Percentiles rank a stretch among this genome's conserved stretches.
These are phyloP conservation scores for Paramecium bursaria DNA, from an alignment of 73 alveolate species.

Conservation along the genomic window DNA sequence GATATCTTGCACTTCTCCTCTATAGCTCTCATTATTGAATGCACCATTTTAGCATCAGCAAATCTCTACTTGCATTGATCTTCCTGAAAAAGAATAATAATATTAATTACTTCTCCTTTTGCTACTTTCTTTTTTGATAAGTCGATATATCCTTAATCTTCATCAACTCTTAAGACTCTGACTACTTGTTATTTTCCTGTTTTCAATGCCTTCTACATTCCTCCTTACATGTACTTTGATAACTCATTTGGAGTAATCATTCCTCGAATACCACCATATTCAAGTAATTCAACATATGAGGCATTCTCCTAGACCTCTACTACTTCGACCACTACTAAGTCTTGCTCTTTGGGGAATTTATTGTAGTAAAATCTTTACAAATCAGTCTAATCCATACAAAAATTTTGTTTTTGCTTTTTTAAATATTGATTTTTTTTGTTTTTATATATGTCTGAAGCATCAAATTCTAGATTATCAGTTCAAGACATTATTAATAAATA, in stretches of 20 bases:
- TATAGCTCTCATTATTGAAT: slow-evolving; percentile 84
- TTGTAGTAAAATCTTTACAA: slow-evolving; percentile 92
- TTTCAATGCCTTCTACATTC: slow-evolving; percentile 83
- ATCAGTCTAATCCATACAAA: no score
- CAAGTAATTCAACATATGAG: slow-evolving; percentile 89
- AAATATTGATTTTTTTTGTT: no score
- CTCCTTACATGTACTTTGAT: slow-evolving; percentile 86
- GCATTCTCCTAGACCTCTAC: slow-evolving; percentile 83
- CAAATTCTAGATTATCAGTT: no score
- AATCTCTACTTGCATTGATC: slow-evolving; percentile 49
- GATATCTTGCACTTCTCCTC: slow-evolving; percentile 70
- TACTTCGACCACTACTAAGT: slow-evolving; percentile 91
- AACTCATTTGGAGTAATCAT: slow-evolving; percentile 87
- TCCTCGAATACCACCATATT: slow-evolving; percentile 89
- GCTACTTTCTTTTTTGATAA: slow-evolving; percentile 89
- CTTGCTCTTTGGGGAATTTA: slow-evolving; percentile 89
- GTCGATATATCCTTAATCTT: slow-evolving; percentile 90
- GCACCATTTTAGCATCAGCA: slow-evolving; percentile 86
- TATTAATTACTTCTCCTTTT: slow-evolving; percentile 76
- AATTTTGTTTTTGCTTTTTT: no score
- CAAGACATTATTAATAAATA: no score
- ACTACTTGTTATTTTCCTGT: slow-evolving; percentile 91
- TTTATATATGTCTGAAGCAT: no score
- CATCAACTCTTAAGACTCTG: slow-evolving; percentile 88
- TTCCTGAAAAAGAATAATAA: not conserved